Percentiles rank a stretch among this genome's conserved stretches.
phyloP scores from a whole-genome alignment of 2,329 filamentous ascomycete genomes.

The Monilinia laxa region DNA sequence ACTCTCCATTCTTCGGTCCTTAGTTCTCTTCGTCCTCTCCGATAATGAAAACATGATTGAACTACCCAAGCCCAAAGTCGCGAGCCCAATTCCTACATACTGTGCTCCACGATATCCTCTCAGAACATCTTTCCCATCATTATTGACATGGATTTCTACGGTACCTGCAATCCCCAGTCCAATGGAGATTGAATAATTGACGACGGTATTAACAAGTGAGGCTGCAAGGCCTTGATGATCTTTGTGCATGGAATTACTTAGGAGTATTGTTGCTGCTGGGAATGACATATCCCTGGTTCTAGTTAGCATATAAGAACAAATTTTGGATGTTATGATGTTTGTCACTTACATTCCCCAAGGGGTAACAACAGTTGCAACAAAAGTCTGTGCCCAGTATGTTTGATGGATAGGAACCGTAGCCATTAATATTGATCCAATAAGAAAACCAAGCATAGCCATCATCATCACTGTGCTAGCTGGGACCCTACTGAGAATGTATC shows the following conservation, averaged over 20 bases:
- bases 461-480: constrained; percentile 42
- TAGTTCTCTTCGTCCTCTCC: constrained; percentile 24
- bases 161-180: constrained; percentile 48
- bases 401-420: constrained; percentile 32
- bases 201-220: constrained; percentile 49
- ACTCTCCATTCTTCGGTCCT: constrained; percentile 8
- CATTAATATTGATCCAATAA: constrained; percentile 41
- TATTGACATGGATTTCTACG: constrained; percentile 38
- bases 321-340: neutral
- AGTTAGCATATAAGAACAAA: neutral
- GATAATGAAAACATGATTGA: constrained; percentile 39
- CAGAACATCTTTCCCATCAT: constrained; percentile 24
- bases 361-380: constrained; percentile 58
- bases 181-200: constrained; percentile 46
- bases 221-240: constrained; percentile 53
- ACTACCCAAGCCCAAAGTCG: constrained; percentile 41
- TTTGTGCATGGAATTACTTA: constrained; percentile 50
- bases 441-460: constrained; percentile 42
- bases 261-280: constrained; percentile 52
- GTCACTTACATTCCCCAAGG: constrained; percentile 44
- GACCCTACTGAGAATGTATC: constrained; percentile 40
- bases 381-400: constrained; percentile 63
- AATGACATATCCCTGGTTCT: constrained; percentile 54
- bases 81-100: constrained; percentile 29
- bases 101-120: constrained; percentile 23